Percentiles rank a stretch among this genome's conserved stretches.
These are phyloP conservation scores for Arthrobotrys conoides DNA, from an alignment of 2,329 filamentous ascomycete genomes.

Conservation along the genomic window DNA sequence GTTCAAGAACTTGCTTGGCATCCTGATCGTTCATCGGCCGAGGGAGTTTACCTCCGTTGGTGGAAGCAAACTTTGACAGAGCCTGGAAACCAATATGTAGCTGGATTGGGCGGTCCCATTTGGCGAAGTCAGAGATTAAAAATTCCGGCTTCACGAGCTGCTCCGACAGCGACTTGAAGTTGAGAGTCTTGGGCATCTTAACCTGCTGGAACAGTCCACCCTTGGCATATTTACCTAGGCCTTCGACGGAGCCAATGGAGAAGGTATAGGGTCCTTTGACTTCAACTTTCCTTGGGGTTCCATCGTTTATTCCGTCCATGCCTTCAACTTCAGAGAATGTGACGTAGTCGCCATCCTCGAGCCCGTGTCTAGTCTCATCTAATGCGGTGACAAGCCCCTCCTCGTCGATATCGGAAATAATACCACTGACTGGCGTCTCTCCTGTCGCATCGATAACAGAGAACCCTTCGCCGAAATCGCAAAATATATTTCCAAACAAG, in stretches of 20 bases:
- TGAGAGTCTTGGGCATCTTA: conserved; percentile 95
- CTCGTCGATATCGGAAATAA: conserved; percentile 89
- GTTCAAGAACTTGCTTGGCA: conserved; percentile 81
- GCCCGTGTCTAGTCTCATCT: conserved; percentile 92
- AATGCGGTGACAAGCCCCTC: conserved; percentile 92
- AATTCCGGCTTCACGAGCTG: conserved; percentile 90
- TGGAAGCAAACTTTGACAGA: conserved; percentile 84
- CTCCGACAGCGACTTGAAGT: conserved; percentile 85
- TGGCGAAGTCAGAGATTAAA: conserved; percentile 94
- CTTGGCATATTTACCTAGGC: conserved; percentile 83
- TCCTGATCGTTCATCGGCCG: conserved; percentile 87
- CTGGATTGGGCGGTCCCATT: conserved; percentile 94
- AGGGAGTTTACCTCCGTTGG: conserved; percentile 79
- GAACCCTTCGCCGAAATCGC: conserved; percentile 96
- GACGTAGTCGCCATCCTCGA: conserved; percentile 96
- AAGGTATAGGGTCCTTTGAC: conserved; percentile 98
- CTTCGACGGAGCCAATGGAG: conserved; percentile 90
- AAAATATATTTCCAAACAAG: conserved; percentile 95
- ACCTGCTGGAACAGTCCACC: conserved; percentile 95
- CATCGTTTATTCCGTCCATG: conserved; percentile 87
- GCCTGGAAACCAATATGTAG: conserved; percentile 94
- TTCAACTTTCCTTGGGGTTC: conserved; percentile 87
- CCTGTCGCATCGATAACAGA: conserved; percentile 90
- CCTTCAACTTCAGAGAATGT: conserved; percentile 94
- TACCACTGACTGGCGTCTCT: conserved; percentile 87